Evolutionary conservation across 2,329 filamentous ascomycete genomes (phyloP), one percentile per base, ranked within the genome.

Genomic region (Ustulina deusta): DNA sequence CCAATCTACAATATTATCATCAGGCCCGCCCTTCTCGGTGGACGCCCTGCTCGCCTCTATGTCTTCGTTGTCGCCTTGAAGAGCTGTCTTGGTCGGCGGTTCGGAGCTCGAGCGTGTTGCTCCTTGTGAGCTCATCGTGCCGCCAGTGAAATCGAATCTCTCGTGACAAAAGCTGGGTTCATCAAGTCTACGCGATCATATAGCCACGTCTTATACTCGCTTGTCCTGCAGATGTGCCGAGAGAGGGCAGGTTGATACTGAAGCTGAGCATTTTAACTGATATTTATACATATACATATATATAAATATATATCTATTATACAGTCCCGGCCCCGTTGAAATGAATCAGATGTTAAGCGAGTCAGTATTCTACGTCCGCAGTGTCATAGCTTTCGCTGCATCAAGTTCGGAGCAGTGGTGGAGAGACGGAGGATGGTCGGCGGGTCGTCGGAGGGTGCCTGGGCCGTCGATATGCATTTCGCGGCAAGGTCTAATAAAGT

Each of bases 1-100:
- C 67, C 67, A 69, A 27, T 63, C 64, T 42, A 69, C 67, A 15
- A 64, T 46, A 48, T 69, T 40, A 48, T 51, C 42, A 34, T 61
- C 32, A 2, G 22, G 27, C 7, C 17, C 20, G 29, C 9, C 17
- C 49, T 56, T 65, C 40, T 61, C 63, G 9, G 20, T 22, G 11
- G 20, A 42, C 15, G 15, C 17, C 20, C 17, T 56, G 42, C 32
- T 27, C 27, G 51, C 17, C 10, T 65, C 57, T 6, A 3, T 25
- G 57, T 61, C 63, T 20, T 25, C 51, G 44, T 56, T 56, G 2
- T 51, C 6, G 22, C 34, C 32, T 25, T 34, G 17, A 7, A 27
- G 32, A 27, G 25, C 51, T 44, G 25, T 22, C 22, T 27, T n/a
- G 6, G 29, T 25, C 34, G 51, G 42, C 9, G 17, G 40, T 27